Base-by-base conservation (phyloP, 2,329 filamentous ascomycete genomes). In the Hymenoscyphus repandus region DNA sequence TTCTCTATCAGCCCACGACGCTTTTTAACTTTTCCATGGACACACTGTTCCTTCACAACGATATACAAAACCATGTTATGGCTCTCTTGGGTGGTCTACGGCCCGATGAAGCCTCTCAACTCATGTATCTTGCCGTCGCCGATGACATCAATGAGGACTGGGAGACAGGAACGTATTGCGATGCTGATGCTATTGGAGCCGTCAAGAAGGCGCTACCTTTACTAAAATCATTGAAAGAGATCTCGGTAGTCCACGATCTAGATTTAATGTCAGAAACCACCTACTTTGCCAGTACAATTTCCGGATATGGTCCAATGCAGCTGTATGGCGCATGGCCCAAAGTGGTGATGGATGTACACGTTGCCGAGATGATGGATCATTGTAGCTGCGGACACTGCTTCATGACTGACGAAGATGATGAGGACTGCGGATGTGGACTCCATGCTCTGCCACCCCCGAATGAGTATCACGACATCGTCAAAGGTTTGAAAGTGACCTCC, bases 21-120 rank as follows among this genome's bases (percentile, higher is more conserved):
- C 7, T 31, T 11, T 61, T 61, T 44, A 59, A 62, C n/a, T 58
- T 58, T 45, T 43, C 48, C 1, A 33, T 59, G 5, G 55, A 61
- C n/a, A 58, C 52, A 0, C 33, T 61, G 2, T 59, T 50, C 31
- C n/a, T 61, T 33, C 20, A 52, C 27, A 1, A 32, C 0, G 7
- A 45, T 2, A 13, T 57, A 4, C 11, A 51, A 1, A 4, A 12
- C 6, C 15, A 53, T 2, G 2, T 53, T 22, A 6, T 41, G 6
- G 37, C 45, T 22, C 47, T 61, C 15, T 22, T 59, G 3, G 34
- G 11, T 2, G 34, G 33, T n/a, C 36, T 60, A 10, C 50, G 32
- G 10, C 5, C 34, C 1, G 1, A n/a, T 1, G 58, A 60, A 34
- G 10, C 47, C 6, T 39, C 36, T 0, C 38, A 39, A 11, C 30